Conservation (phyloP, 108 stramenopile species). For the Pinguiococcus pyrenoidosus region DNA sequence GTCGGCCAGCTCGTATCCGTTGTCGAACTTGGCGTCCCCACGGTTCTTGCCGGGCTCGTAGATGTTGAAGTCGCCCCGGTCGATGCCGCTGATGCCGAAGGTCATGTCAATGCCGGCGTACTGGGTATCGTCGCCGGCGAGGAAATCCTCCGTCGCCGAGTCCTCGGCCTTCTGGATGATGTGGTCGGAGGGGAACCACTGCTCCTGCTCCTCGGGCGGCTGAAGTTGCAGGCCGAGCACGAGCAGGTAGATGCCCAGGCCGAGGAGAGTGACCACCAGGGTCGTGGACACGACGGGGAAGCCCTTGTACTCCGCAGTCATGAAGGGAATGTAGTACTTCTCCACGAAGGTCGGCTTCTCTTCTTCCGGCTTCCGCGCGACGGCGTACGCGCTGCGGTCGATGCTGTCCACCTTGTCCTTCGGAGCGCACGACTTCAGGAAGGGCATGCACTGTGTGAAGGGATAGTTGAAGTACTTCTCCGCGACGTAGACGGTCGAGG, state of each 20-base stretch:
- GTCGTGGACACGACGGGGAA: background rate
- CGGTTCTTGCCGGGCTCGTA: conserved; percentile 9
- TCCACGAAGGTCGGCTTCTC: conserved; percentile 10
- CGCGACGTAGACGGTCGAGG: conserved; percentile 6
- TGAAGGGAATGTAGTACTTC: conserved; percentile 7
- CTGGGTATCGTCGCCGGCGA: conserved; percentile 1
- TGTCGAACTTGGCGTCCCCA: conserved; percentile 6
- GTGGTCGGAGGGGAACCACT: conserved; percentile 10
- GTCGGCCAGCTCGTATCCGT: conserved; percentile 5
- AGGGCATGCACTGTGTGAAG: background rate
- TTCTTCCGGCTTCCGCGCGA: background rate
- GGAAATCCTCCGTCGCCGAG: background rate
- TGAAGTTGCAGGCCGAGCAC: conserved; percentile 2
- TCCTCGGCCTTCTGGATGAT: conserved; percentile 6
- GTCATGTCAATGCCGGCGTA: conserved; percentile 3
- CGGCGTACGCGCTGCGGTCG: background rate
- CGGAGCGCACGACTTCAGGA: background rate
- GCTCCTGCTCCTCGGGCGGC: conserved; percentile 15
- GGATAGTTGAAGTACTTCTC: background rate
- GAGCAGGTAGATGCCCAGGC: background rate
- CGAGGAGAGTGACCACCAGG: background rate
- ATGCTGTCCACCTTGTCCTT: background rate
- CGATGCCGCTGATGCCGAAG: conserved; percentile 18
- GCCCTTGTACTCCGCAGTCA: background rate
- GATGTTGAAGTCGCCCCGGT: conserved; percentile 8